Conservation (phyloP, 2,329 filamentous ascomycete genomes). For the Exophiala bonariae region DNA sequence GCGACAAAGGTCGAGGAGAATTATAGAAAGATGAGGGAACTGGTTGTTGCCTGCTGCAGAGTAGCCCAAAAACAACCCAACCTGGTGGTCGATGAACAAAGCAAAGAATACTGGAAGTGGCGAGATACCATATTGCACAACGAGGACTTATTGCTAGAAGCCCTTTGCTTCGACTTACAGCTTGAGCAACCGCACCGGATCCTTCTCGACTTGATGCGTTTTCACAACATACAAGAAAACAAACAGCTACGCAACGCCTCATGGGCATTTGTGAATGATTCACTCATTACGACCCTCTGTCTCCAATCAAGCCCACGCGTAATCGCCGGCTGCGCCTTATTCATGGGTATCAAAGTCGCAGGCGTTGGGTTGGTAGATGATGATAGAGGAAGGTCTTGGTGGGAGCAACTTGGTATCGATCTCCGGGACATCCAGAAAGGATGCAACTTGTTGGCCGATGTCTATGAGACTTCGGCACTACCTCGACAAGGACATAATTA, state of each 20-base stretch:
- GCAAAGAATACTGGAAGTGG: constrained; percentile 98
- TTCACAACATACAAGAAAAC: constrained; percentile 73
- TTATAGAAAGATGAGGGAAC: constrained; percentile 89
- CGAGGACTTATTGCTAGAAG: constrained; percentile 89
- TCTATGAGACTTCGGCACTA: constrained; percentile 46
- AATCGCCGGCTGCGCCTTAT: constrained; percentile 82
- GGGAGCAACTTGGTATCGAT: constrained; percentile 73
- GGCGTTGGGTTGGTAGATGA: constrained; percentile 73
- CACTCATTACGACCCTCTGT: constrained; percentile 79
- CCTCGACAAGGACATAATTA: constrained; percentile 45
- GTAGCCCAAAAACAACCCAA: constrained; percentile 93
- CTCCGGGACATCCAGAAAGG: constrained; percentile 70
- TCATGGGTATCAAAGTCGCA: constrained; percentile 78
- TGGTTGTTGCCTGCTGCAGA: constrained; percentile 90
- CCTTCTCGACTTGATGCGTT: constrained; percentile 77
- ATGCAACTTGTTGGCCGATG: constrained; percentile 70
- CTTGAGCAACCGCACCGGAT: constrained; percentile 84
- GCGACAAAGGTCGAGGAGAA: constrained; percentile 98
- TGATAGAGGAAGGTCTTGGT: constrained; percentile 77
- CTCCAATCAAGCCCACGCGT: constrained; percentile 76
- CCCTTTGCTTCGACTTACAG: constrained; percentile 89
- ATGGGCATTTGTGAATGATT: constrained; percentile 94
- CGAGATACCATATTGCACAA: constrained; percentile 88
- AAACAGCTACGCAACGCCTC: constrained; percentile 80
- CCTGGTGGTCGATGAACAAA: constrained; percentile 90